Conservation (phyloP, 306 rosid genomes). For the Castanopsis chinensis region DNA sequence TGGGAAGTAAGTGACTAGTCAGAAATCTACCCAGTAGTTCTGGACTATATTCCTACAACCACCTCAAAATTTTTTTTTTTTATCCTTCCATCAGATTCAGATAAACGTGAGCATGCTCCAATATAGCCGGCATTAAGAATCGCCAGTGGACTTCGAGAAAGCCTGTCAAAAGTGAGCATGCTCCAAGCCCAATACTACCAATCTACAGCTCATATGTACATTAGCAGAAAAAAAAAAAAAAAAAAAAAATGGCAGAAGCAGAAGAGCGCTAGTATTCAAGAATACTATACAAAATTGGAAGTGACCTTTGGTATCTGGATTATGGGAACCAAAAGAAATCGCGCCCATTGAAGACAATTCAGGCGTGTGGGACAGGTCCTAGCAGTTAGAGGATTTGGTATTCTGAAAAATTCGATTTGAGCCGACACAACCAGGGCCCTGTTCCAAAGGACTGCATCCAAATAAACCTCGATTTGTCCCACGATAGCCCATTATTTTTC, state of each 20-base stretch:
- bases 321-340: conserved; percentile 1
- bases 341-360: not conserved
- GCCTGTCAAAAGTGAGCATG: not conserved
- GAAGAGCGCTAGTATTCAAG: not conserved
- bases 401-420: not conserved
- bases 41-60: not conserved
- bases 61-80: not conserved
- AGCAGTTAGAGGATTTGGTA: not conserved
- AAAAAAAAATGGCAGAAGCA: not conserved
- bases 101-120: not conserved
- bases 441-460: conserved; percentile 6
- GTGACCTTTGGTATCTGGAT: not conserved
- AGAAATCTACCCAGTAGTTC: not conserved
- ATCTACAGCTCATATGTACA: conserved; percentile 3
- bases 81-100: not conserved
- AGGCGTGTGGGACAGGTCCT: not conserved
- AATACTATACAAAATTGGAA: conserved; percentile 11
- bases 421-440: conserved; percentile 1
- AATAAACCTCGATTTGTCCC: conserved; percentile 15
- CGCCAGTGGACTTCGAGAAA: not conserved
- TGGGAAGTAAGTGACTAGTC: not conserved
- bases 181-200: not conserved
- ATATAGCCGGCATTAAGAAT: not conserved
- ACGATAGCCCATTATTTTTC: not conserved
- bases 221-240: not conserved